Percentiles rank a stretch among this genome's conserved stretches.
Conservation (phyloP, 2,329 filamentous ascomycete genomes). For the Sclerotinia minor region DNA sequence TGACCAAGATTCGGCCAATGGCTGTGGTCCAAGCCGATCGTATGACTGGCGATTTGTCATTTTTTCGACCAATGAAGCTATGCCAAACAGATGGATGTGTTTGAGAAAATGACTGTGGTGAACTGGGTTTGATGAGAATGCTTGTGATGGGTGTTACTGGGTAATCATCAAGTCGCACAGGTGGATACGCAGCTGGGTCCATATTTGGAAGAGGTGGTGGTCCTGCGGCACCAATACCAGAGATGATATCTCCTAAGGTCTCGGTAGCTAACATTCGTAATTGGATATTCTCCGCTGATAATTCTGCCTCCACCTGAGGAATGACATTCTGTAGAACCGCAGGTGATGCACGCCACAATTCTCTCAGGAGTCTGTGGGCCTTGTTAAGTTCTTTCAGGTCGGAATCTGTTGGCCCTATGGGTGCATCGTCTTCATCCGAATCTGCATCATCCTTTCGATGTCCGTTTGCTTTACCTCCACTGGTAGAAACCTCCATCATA, state of each 20-base stretch:
- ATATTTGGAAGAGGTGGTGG: constrained; percentile 70
- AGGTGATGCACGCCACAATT: constrained; percentile 91
- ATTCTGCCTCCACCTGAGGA: constrained; percentile 87
- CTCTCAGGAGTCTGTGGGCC: constrained; percentile 83
- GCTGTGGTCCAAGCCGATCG: constrained; percentile 84
- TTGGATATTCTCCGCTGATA: constrained; percentile 85
- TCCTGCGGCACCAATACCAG: constrained; percentile 88
- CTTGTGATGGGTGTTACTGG: constrained; percentile 52
- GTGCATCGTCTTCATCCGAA: constrained; percentile 60
- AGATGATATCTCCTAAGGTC: constrained; percentile 91
- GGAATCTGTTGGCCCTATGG: constrained; percentile 69
- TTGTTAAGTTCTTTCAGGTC: constrained; percentile 87
- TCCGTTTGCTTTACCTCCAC: constrained; percentile 52
- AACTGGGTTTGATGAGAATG: constrained; percentile 78
- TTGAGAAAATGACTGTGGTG: constrained; percentile 85
- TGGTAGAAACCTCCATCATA: constrained; percentile 79
- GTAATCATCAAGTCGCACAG: constrained; percentile 64
- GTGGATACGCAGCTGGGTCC: constrained; percentile 85
- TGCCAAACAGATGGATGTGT: constrained; percentile 77
- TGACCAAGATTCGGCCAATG: constrained; percentile 83
- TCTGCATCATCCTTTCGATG: constrained; percentile 56
- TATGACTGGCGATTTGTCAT: constrained; percentile 82
- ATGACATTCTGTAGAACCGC: constrained; percentile 89
- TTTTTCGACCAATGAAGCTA: constrained; percentile 78
- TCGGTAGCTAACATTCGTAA: constrained; percentile 86